Percentiles rank a stretch among this genome's conserved stretches.
Conservation (phyloP, 495 filamentous ascomycete genomes). For the Aspergillus campestris region DNA sequence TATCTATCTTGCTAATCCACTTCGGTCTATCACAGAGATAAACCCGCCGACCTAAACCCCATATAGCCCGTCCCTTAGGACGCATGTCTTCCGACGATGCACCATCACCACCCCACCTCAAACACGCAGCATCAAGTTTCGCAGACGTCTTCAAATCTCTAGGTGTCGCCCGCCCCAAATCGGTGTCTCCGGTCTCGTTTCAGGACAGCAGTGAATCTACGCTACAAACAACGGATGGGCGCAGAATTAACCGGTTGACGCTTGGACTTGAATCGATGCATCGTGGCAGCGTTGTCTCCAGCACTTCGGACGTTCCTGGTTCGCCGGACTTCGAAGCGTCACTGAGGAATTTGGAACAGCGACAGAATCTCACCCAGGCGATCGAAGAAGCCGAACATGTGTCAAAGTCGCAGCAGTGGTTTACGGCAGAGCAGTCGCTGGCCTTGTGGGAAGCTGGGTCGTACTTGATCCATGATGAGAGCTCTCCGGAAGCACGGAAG, state of each 20-base stretch:
- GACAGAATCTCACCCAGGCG: conserved; percentile 26
- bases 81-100: conserved; percentile 44
- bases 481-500: conserved; percentile 30
- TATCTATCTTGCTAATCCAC: too few relatives aligned
- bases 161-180: conserved; percentile 34
- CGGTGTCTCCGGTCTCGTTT: conserved; percentile 28
- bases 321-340: conserved; percentile 34
- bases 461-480: conserved; percentile 31
- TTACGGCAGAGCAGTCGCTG: conserved; percentile 33
- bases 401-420: conserved; percentile 27
- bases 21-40: too few relatives aligned
- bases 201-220: conserved; percentile 28
- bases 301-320: conserved; percentile 35
- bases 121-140: conserved; percentile 34
- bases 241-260: conserved; percentile 20
- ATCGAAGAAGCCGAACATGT: conserved; percentile 35
- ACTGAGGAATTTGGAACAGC: conserved; percentile 28
- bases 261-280: conserved; percentile 37
- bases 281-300: conserved; percentile 37
- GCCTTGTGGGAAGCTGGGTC: conserved; percentile 36
- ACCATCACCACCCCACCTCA: conserved; percentile 25
- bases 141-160: conserved; percentile 40
- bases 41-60: conserved; percentile 1
- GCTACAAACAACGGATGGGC: conserved; percentile 24
- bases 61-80: conserved; percentile 25